These are phyloP conservation scores for Chondrus crispus DNA, from an alignment of 23 red algal species.

Conservation along the genomic window DNA sequence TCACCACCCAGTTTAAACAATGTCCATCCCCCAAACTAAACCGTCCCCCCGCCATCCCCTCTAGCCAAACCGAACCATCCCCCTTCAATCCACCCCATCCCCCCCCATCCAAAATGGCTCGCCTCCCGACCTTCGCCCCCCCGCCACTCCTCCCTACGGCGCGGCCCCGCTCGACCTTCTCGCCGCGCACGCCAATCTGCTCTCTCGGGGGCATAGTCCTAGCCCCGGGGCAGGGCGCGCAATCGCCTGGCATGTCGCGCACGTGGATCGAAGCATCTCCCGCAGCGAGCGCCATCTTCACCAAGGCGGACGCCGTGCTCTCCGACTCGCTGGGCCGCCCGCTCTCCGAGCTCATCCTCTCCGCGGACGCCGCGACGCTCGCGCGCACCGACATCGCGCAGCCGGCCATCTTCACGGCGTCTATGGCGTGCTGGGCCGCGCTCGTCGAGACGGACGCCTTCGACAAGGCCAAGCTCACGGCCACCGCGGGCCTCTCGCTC, in stretches of 20 bases:
- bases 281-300: slow-evolving; percentile 26
- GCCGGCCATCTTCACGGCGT: slow-evolving; percentile 93
- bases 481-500: slow-evolving; percentile 81
- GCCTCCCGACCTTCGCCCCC: not conserved
- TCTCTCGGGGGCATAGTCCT: slow-evolving; percentile 15
- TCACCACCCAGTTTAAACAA: not conserved
- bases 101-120: not conserved
- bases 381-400: slow-evolving; percentile 96
- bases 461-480: not conserved
- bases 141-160: not conserved
- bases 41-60: not conserved
- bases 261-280: slow-evolving; percentile 32
- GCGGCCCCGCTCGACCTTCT: not conserved
- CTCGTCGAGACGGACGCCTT: not conserved
- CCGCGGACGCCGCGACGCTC: slow-evolving; percentile 51
- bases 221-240: slow-evolving; percentile 70
- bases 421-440: slow-evolving; percentile 70
- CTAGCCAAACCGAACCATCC: not conserved
- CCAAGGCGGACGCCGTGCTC: slow-evolving; percentile 31
- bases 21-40: not conserved
- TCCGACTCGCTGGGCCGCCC: not conserved
- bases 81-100: not conserved
- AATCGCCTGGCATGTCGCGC: slow-evolving; percentile 44
- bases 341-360: slow-evolving; percentile 58
- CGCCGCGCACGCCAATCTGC: not conserved